These are phyloP conservation scores for Lactarius sanguifluus DNA, from an alignment of 768 basidiomycete genomes.

Conservation along the genomic window DNA sequence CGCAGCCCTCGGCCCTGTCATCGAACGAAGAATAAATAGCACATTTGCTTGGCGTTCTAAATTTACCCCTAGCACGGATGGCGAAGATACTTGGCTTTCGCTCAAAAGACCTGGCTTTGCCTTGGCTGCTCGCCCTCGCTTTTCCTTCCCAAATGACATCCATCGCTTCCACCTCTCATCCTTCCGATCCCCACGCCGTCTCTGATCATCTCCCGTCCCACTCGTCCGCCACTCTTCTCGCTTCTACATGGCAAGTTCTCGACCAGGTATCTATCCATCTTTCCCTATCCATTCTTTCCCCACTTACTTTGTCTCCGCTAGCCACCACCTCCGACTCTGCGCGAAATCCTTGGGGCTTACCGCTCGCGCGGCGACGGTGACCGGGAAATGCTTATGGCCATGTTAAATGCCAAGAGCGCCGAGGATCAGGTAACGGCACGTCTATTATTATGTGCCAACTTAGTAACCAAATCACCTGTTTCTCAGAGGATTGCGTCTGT, in stretches of 20 bases:
- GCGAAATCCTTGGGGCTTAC: slow-evolving; percentile 87
- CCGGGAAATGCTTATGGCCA: slow-evolving; percentile 85
- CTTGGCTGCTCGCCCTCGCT: slow-evolving; percentile 7
- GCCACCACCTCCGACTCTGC: slow-evolving; percentile 76
- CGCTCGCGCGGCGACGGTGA: slow-evolving; percentile 85
- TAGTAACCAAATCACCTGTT: slow-evolving; percentile 17
- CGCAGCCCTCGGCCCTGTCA: slow-evolving; percentile 15
- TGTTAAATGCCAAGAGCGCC: slow-evolving; percentile 89
- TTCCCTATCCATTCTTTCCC: neutral
- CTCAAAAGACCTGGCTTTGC: slow-evolving; percentile 30
- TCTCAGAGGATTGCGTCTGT: slow-evolving; percentile 68
- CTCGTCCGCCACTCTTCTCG: slow-evolving; percentile 37
- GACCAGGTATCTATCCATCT: slow-evolving; percentile 43
- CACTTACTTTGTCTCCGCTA: slow-evolving; percentile 34
- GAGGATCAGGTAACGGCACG: slow-evolving; percentile 76
- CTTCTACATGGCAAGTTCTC: slow-evolving; percentile 47
- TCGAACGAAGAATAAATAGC: slow-evolving; percentile 25
- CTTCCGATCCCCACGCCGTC: slow-evolving; percentile 10
- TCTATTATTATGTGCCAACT: neutral
- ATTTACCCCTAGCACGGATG: slow-evolving; percentile 28
- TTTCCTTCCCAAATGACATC: slow-evolving; percentile 27
- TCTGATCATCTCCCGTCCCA: slow-evolving; percentile 21
- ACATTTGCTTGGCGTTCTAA: slow-evolving; percentile 31
- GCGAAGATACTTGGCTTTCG: slow-evolving; percentile 26
- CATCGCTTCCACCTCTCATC: slow-evolving; percentile 24